Base-by-base conservation (phyloP, 495 filamentous ascomycete genomes). In the Talaromyces thailandensis region DNA sequence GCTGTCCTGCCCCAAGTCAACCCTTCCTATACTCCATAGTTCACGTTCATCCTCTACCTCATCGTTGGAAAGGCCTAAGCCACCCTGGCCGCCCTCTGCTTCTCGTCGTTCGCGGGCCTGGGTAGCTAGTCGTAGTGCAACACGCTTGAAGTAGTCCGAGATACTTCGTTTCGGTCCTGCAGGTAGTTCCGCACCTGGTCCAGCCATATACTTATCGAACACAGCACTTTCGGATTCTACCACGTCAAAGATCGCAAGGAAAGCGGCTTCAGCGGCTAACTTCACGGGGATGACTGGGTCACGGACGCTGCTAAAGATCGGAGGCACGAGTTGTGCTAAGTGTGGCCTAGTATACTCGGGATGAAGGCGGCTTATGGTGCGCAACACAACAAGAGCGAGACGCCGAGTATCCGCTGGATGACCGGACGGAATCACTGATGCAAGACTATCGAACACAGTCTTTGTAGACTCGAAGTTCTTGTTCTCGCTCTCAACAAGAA, bases 271-370 rank as follows among this genome's bases (percentile, higher is more conserved):
- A 12, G 94, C 92, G 3, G 95, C 88, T 28, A 98, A 81, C 73
- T 98, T 98, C 65, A 98, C 87, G 5, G 95, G 95, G 58, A 98
- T 98, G n/a, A 98, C 84, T 45, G 88, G 80, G 70, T 98, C 94
- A 32, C 94, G 88, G 21, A 98, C 94, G 52, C 87, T 88, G 29
- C 91, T 87, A 69, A 98, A 98, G 45, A 97, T 84, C 2, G 91
- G 87, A 14, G 89, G 88, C 0, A 89, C 88, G 21, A 98, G 82
- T 1, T 90, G 74, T 14, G 82, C 73, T 56, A 98, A 80, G 69
- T 96, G 91, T 21, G 92, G 90, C 11, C 87, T 82, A 24, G 89
- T 82, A 68, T 94, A 68, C 63, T 93, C 90, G 40, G 86, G 83
- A 65, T 92, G 81, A 24, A 83, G 79, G 53, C 94, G 89, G 52